Evolutionary conservation across 228 moss, liverwort and hornwort genomes (phyloP).

Genomic region (Sphagnum fallax): DNA sequence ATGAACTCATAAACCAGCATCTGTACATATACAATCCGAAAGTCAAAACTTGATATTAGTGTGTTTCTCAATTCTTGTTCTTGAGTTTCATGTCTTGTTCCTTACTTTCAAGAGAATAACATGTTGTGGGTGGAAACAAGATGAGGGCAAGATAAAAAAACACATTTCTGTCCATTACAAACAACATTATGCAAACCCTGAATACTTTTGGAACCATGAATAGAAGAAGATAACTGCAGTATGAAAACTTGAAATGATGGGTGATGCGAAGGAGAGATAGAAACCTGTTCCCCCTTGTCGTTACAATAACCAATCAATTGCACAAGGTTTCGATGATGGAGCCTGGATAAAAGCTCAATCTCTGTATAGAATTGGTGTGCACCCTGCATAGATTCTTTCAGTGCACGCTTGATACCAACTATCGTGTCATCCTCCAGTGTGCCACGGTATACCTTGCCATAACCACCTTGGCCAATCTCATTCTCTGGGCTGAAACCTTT

Average conservation of each 20-base stretch:
- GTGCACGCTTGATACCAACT: constrained; percentile 77
- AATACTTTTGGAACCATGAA: no score
- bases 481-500: constrained; percentile 31
- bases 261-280: not conserved
- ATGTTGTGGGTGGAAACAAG: no score
- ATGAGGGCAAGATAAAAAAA: no score
- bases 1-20: constrained; percentile 94
- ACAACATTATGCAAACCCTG: no score
- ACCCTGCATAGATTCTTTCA: constrained; percentile 60
- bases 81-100: no score
- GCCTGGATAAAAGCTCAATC: constrained; percentile 56
- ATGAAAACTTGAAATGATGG: no score
- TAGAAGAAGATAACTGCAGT: no score
- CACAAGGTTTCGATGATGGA: constrained; percentile 66
- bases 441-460: constrained; percentile 79
- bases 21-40: constrained; percentile 22
- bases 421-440: constrained; percentile 32
- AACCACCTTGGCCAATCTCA: constrained; percentile 70
- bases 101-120: no score
- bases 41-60: no score
- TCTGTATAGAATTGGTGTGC: constrained; percentile 67
- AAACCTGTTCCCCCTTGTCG: constrained; percentile 46
- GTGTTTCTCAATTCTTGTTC: no score
- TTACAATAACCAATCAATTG: constrained; percentile 49
- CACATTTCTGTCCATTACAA: no score